Base-by-base conservation (phyloP, 23 red algal species). In the Porphyridium purpureum region DNA sequence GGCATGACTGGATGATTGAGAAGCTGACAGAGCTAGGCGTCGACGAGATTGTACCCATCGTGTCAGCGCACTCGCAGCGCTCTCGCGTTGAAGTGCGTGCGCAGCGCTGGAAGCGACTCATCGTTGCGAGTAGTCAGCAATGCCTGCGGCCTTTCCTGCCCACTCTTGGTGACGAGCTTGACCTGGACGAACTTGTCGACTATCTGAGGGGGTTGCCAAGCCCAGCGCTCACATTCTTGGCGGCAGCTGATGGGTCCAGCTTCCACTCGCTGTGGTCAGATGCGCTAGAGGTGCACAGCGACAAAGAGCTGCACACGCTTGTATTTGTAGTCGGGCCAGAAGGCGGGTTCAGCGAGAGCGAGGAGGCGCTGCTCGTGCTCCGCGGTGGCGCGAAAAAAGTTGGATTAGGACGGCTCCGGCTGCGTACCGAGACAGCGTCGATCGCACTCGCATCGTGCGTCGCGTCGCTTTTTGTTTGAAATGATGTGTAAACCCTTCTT, bases 11-110 rank as follows among this genome's bases (percentile, higher is more conserved):
- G 38, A 44, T 44, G 38, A 17, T 44, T 11, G 38, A 44, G 38
- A 44, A 44, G 38, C 38, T 44, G 11, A 44, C 38, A 11, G 38
- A 44, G 38, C 38, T 44, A 11, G 38, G 38, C 11, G 38, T 44
- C 38, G 17, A 17, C 17, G 17, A 11, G 17, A 44, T 44, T 17
- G 17, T 44, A 11, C 11, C 38, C 38, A n/a, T n/a, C n/a, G n/a
- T n/a, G n/a, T n/a, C n/a, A n/a, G n/a, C n/a, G n/a, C n/a, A n/a
- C n/a, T n/a, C n/a, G n/a, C n/a, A n/a, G n/a, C n/a, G n/a, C n/a
- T n/a, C n/a, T n/a, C n/a, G n/a, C n/a, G n/a, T n/a, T n/a, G n/a
- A n/a, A n/a, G n/a, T n/a, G n/a, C n/a, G n/a, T n/a, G n/a, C n/a
- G n/a, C n/a, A 44, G 38, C 11, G 38, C 11, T 44, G 38, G 38